Percentiles rank a stretch among this genome's conserved stretches.
Conservation (phyloP, 2,329 filamentous ascomycete genomes). For the Acephala macrosclerotiorum region DNA sequence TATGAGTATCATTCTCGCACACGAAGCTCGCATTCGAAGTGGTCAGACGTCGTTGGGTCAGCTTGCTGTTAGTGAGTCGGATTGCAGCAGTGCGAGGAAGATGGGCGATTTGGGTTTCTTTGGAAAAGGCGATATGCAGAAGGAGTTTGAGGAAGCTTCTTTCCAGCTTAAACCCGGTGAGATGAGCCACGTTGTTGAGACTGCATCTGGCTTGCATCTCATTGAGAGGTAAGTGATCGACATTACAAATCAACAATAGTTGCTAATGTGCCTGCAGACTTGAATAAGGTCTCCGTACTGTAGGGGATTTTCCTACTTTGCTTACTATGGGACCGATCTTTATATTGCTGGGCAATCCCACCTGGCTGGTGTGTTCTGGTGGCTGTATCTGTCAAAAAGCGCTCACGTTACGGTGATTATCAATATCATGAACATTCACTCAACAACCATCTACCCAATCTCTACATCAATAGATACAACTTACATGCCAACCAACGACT, state of each 20-base stretch:
- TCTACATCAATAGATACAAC: conserved; percentile 29
- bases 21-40: conserved; percentile 79
- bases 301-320: conserved; percentile 2
- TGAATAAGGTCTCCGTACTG: conserved; percentile 18
- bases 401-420: conserved; percentile 11
- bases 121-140: conserved; percentile 95
- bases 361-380: conserved; percentile 18
- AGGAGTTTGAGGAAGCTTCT: conserved; percentile 95
- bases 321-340: conserved; percentile 11
- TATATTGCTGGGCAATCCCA: conserved; percentile 22
- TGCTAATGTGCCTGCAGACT: conserved; percentile 22
- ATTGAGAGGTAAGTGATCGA: conserved; percentile 77
- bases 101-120: conserved; percentile 95
- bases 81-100: conserved; percentile 96
- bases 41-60: conserved; percentile 77
- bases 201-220: conserved; percentile 91
- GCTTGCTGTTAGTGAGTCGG: conserved; percentile 86
- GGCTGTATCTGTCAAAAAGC: conserved; percentile 28
- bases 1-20: conserved; percentile 73
- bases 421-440: conserved; percentile 1
- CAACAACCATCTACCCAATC: not conserved
- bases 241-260: not conserved
- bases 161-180: conserved; percentile 89
- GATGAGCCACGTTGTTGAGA: conserved; percentile 87
- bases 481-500: conserved; percentile 53